Evolutionary conservation across 2,329 filamentous ascomycete genomes (phyloP).

Genomic region (Ilyonectria sp.): DNA sequence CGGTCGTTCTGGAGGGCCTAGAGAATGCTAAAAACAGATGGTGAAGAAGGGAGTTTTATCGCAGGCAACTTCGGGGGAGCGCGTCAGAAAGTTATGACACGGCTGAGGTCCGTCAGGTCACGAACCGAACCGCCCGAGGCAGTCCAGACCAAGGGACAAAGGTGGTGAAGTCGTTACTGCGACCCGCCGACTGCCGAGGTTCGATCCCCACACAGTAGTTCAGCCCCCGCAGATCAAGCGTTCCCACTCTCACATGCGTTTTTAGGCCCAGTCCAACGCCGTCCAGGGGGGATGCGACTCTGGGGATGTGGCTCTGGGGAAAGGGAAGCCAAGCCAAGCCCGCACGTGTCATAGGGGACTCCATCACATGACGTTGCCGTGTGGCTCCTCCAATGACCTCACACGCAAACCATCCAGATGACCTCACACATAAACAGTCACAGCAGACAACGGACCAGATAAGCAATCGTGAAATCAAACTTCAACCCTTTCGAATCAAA

Average conservation of each 20-base stretch:
- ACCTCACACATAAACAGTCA: background rate
- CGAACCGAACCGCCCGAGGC: conserved; percentile 18
- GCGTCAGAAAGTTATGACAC: background rate
- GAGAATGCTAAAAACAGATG: background rate
- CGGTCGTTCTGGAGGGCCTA: background rate
- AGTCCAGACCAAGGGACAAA: background rate
- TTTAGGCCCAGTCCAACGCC: conserved; percentile 6
- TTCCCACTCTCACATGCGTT: conserved; percentile 41
- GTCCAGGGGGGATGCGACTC: conserved; percentile 23
- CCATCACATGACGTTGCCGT: conserved; percentile 26
- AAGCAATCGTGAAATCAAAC: background rate
- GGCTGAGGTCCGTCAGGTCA: background rate
- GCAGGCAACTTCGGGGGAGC: background rate
- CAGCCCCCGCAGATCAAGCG: background rate
- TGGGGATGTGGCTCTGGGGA: conserved; percentile 17
- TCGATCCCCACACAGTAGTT: background rate
- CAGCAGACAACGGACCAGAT: background rate
- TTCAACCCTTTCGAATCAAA: background rate
- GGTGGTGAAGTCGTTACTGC: background rate
- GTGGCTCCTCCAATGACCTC: conserved; percentile 8
- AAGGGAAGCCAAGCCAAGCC: background rate
- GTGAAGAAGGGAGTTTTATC: background rate
- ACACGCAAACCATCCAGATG: background rate
- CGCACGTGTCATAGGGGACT: conserved; percentile 2
- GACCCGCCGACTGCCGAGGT: conserved; percentile 40